Base-by-base conservation (phyloP, 495 filamentous ascomycete genomes). In the Glutinoglossum americanum region DNA sequence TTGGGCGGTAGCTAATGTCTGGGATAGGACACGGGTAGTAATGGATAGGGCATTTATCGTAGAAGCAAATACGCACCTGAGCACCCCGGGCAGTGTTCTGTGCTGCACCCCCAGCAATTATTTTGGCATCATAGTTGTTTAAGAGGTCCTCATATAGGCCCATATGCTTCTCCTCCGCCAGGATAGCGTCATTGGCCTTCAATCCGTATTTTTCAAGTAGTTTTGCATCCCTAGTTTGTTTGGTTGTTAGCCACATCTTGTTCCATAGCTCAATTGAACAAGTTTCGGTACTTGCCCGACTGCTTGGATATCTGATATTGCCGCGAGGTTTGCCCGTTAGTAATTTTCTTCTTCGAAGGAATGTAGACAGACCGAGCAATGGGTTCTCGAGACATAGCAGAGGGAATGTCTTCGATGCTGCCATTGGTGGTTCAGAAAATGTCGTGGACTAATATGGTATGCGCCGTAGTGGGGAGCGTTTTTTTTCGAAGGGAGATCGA, bases 41-140 rank as follows among this genome's bases (percentile, higher is more conserved):
- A n/a, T n/a, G n/a, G n/a, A n/a, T n/a, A n/a, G n/a, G n/a, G n/a
- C n/a, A n/a, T n/a, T n/a, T n/a, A n/a, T n/a, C n/a, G n/a, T n/a
- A n/a, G n/a, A n/a, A n/a, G n/a, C n/a, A n/a, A n/a, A 33, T 33
- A 58, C 51, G 35, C 73, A 82, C 80, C 73, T 83, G 86, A 57
- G 89, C 93, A 65, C 92, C 92, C 64, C 92, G 84, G 64, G 93
- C 92, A 57, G 90, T 90, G 79, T 99, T 99, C 72, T 99, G 92
- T 27, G 93, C 92, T 59, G 93, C 93, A 67, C 92, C 92, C 65
- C 92, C 92, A 57, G 92, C 87, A 69, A 99, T 88, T 67, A 95
- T 76, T 73, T 93, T 94, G 61, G 89, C 89, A 63, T 89, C 79
- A 66, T 78, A 82, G 76, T 85, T 82, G 62, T 83, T 78, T 59